Evolutionary conservation across 2,329 filamentous ascomycete genomes (phyloP), one percentile per base, ranked within the genome.

Genomic region (Aspergillus sclerotialis): DNA sequence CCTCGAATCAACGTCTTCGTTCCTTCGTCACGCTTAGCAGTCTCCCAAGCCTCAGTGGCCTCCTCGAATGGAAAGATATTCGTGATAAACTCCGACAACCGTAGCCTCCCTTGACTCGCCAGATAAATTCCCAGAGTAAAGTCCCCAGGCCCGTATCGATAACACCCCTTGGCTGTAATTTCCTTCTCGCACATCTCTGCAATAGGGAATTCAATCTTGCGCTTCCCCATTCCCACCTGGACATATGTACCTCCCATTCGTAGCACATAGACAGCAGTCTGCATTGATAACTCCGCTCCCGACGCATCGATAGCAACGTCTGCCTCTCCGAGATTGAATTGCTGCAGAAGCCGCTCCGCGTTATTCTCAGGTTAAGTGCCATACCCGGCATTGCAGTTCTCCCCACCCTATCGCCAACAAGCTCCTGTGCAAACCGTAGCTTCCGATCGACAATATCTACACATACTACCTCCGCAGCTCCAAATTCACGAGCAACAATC

Each of bases 401-500:
- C 11, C 12, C 27, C 13, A 19, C 30, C 15, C 48, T 43, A 7
- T 37, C 39, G 11, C 43, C 40, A 7, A 56, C 42, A 16, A 67
- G 32, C 13, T 17, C 19, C 15, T 21, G 27, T 2, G 51, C 78
- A 46, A 79, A 80, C 39, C 71, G 59, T 18, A 81, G 71, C 8
- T 77, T 75, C 3, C 73, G 72, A 26, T 67, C 64, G 36, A 78
- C 72, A 10, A 82, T 63, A 43, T 82, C 78, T 8, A 72, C 70
- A 31, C 80, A 75, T 4, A 74, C 75, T 13, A 82, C 71, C 15
- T 67, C 64, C 2, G 69, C 68, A 44, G 75, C 78, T 17, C 76
- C 76, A n/a, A 75, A 73, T 45, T 73, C 69, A 23, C 71, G 64
- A 3, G 77, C 76, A 67, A 80, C 78, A 23, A 75, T 75, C 4